A percentile compares a stretch with the other conserved stretches of the same genome.
Evolutionary conservation across 2,329 filamentous ascomycete genomes (phyloP).

Genomic region (Fusarium robinianum): DNA sequence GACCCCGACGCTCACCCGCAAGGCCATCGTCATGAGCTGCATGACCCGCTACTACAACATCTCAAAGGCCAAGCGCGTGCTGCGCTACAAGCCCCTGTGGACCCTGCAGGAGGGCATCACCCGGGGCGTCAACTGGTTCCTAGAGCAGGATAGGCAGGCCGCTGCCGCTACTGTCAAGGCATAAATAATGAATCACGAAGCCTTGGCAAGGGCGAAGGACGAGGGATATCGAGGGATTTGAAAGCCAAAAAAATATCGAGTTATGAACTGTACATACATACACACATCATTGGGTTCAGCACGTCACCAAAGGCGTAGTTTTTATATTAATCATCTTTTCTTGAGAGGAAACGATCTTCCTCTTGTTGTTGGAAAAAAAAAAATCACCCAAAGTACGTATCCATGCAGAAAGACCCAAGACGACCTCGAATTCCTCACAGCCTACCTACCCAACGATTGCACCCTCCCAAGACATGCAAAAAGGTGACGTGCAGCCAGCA

Average conservation of each 20-base stretch:
- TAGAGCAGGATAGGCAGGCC: slow-evolving; percentile 53
- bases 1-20: slow-evolving; percentile 61
- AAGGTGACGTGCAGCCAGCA: too few relatives aligned
- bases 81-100: slow-evolving; percentile 72
- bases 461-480: too few relatives aligned
- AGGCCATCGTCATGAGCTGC: slow-evolving; percentile 67
- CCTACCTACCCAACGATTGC: too few relatives aligned
- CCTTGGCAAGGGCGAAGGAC: slow-evolving; percentile 3
- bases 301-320: too few relatives aligned
- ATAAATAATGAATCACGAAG: slow-evolving; percentile 14
- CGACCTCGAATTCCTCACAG: too few relatives aligned
- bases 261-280: too few relatives aligned
- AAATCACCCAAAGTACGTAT: too few relatives aligned
- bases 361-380: too few relatives aligned
- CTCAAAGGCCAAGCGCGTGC: slow-evolving; percentile 70
- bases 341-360: too few relatives aligned
- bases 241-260: background rate
- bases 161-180: slow-evolving; percentile 31
- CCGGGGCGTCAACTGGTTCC: slow-evolving; percentile 58
- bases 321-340: too few relatives aligned
- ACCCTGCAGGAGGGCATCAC: slow-evolving; percentile 66
- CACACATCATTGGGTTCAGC: too few relatives aligned
- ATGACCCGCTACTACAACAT: slow-evolving; percentile 82
- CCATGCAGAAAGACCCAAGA: too few relatives aligned
- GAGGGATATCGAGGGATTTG: slow-evolving; percentile 2